phyloP scores from a whole-genome alignment of 306 rosid genomes.

The Aeschynomene evenia region DNA sequence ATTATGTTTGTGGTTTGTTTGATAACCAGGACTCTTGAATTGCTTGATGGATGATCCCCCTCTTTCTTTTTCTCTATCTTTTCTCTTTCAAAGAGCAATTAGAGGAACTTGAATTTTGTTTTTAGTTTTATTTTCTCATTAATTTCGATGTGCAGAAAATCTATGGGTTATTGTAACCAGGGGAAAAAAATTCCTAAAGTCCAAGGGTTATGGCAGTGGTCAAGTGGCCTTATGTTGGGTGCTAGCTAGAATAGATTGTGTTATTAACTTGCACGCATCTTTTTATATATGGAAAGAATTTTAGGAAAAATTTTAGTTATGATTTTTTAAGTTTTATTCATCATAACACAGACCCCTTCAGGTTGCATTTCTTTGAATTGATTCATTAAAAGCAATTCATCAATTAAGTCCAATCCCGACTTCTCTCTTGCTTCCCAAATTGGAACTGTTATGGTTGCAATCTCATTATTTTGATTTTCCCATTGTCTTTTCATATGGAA shows the following conservation, averaged over 20 bases:
- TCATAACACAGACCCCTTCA: not conserved
- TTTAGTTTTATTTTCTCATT: not conserved
- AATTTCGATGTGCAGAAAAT: conserved; percentile 4
- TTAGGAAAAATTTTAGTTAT: conserved; percentile 1
- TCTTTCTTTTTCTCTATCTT: not conserved
- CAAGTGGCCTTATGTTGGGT: conserved; percentile 7
- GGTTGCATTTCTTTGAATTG: conserved; percentile 15
- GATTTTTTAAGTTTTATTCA: not conserved
- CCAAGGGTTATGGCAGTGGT: not conserved
- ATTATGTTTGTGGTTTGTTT: conserved; percentile 3
- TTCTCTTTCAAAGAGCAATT: conserved; percentile 1
- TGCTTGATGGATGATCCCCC: not conserved
- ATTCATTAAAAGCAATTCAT: conserved; percentile 10
- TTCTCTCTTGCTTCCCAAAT: conserved; percentile 13
- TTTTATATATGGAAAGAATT: conserved; percentile 8
- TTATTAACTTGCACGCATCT: conserved; percentile 8
- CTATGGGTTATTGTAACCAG: not conserved
- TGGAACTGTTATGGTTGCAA: not conserved
- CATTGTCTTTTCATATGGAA: conserved; percentile 7
- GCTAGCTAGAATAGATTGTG: conserved; percentile 9
- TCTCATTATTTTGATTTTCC: conserved; percentile 23
- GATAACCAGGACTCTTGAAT: not conserved
- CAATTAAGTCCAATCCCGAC: not conserved
- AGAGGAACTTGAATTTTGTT: not conserved
- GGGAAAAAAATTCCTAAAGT: too few species aligned